Evolutionary conservation across 805 yeast genomes (phyloP).

Genomic region (Wickerhamomyces xylosicus): DNA sequence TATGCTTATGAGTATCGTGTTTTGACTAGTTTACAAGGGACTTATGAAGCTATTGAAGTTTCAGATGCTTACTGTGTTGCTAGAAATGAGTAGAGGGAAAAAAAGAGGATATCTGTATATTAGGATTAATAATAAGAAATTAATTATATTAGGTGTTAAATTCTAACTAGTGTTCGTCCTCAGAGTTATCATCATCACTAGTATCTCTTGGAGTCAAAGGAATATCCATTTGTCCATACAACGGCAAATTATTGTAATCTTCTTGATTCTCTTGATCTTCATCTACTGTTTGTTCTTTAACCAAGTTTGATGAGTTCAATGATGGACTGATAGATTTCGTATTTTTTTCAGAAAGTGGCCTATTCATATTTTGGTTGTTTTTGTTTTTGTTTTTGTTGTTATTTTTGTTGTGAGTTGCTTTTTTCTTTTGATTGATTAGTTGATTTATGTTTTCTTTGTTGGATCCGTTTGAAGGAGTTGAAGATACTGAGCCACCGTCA

Average conservation of each 20-base stretch:
- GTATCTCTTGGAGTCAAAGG: conserved; percentile 28
- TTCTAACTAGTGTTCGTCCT: conserved; percentile 1
- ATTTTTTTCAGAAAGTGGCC: too few relatives aligned
- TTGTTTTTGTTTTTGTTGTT: too few relatives aligned
- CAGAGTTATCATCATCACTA: conserved; percentile 6
- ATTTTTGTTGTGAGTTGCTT: too few relatives aligned
- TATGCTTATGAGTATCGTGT: conserved; percentile 59
- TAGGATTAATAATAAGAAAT: too few relatives aligned
- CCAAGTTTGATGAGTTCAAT: not conserved
- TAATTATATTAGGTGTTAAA: too few relatives aligned
- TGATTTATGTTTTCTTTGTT: too few relatives aligned
- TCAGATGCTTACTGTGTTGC: conserved; percentile 71
- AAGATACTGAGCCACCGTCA: not conserved
- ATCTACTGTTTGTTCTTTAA: not conserved
- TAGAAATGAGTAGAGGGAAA: conserved; percentile 26
- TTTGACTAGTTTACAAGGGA: conserved; percentile 79
- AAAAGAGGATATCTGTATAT: not conserved
- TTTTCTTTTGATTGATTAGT: too few relatives aligned
- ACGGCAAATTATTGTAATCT: too few relatives aligned
- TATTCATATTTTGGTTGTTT: too few relatives aligned
- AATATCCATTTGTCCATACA: not conserved
- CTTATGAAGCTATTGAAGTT: conserved; percentile 87
- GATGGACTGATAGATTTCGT: not conserved
- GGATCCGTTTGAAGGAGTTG: not conserved
- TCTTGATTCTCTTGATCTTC: not conserved